Conservation (phyloP, 2,329 filamentous ascomycete genomes). For the Dactylellina drechsleri region DNA sequence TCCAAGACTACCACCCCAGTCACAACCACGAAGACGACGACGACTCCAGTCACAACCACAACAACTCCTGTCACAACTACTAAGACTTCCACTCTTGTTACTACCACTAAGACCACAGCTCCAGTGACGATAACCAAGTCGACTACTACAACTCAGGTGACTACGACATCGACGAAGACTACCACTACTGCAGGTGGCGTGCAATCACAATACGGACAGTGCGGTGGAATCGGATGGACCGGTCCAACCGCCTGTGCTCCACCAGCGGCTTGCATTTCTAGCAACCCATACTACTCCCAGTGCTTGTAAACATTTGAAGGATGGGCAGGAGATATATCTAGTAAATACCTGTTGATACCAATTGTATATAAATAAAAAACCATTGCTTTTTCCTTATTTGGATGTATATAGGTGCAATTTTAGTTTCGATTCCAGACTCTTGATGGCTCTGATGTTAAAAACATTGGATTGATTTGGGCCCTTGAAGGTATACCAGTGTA, state of each 20-base stretch:
- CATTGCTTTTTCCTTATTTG: no score
- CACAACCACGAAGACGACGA: conserved; percentile 1
- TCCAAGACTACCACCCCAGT: conserved; percentile 28
- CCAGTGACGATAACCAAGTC: conserved; percentile 13
- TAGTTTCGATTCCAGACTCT: no score
- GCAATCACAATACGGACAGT: conserved; percentile 62
- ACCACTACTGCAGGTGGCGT: conserved; percentile 14
- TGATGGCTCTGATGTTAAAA: no score
- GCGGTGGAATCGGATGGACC: conserved; percentile 63
- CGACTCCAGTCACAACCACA: conserved; percentile 1
- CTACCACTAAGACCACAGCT: conserved; percentile 22
- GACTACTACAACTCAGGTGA: conserved; percentile 29
- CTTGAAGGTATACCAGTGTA: no score
- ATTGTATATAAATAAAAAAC: conserved; percentile 24
- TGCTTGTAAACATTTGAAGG: conserved; percentile 59
- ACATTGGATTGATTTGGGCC: no score
- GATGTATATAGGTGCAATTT: no score
- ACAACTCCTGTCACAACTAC: conserved; percentile 7
- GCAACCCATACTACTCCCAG: conserved; percentile 65
- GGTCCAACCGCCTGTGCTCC: conserved; percentile 62
- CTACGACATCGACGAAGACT: conserved; percentile 43
- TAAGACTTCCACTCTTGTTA: conserved; percentile 19
- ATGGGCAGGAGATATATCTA: no score
- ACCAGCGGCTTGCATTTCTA: conserved; percentile 61
- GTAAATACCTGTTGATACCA: conserved; percentile 13